Evolutionary conservation across 192 early-diverging fungal genomes (phyloP).

Genomic region (Jimgerdemannia flammicorona): DNA sequence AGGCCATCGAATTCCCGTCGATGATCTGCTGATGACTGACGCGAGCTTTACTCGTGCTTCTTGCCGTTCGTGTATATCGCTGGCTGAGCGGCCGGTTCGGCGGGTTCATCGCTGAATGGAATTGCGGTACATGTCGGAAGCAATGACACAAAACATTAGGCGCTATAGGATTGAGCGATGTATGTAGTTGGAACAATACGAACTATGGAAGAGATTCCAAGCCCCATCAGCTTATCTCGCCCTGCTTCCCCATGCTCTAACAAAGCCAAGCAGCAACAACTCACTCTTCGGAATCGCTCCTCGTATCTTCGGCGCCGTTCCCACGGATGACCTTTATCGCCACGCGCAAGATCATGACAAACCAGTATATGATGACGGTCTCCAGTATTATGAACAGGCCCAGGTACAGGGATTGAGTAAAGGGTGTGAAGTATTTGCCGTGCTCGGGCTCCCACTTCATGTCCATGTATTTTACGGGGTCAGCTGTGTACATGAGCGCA

Average conservation of each 20-base stretch:
- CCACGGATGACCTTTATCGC: slow-evolving; percentile 59
- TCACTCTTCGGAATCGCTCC: slow-evolving; percentile 49
- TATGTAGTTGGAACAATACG: too few species aligned
- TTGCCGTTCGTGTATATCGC: neutral
- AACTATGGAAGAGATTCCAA: too few species aligned
- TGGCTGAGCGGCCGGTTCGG: neutral
- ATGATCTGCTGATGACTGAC: neutral
- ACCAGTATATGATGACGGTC: slow-evolving; percentile 74
- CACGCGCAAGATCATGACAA: slow-evolving; percentile 65
- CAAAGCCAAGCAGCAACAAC: neutral
- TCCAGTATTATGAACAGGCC: slow-evolving; percentile 60
- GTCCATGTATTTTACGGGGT: slow-evolving; percentile 43
- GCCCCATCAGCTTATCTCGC: too few species aligned
- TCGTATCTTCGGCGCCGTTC: slow-evolving; percentile 64
- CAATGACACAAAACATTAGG: too few species aligned
- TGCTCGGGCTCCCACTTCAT: slow-evolving; percentile 54
- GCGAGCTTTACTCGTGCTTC: neutral
- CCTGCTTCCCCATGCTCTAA: neutral
- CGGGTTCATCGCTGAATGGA: neutral
- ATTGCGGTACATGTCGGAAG: too few species aligned
- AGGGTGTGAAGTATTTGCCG: slow-evolving; percentile 46
- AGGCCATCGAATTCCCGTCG: too few species aligned
- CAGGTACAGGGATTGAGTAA: slow-evolving; percentile 50
- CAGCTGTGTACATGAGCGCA: slow-evolving; percentile 13
- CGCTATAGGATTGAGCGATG: too few species aligned